phyloP scores from a whole-genome alignment of 495 filamentous ascomycete genomes.

The Diplogelasinospora grovesii region DNA sequence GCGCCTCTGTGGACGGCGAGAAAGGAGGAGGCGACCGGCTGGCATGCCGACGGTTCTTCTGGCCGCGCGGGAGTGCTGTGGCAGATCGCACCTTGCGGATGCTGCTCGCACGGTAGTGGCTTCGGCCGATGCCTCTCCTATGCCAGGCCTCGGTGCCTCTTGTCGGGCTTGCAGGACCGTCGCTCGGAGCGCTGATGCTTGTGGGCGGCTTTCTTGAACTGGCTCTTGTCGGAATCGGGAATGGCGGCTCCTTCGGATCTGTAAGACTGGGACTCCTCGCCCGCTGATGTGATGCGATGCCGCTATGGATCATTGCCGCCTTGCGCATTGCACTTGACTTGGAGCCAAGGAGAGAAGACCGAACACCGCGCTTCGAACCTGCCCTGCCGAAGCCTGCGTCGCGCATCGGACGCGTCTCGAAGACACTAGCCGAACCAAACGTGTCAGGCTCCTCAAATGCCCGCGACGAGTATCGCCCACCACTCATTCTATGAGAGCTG shows the following conservation, averaged over 20 bases:
- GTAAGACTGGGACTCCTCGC: conserved; percentile 68
- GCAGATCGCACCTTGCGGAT: conserved; percentile 83
- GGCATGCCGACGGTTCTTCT: conserved; percentile 40
- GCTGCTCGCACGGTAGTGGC: conserved; percentile 43
- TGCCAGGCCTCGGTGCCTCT: conserved; percentile 31
- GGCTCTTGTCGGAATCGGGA: conserved; percentile 82
- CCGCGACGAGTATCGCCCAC: conserved; percentile 19
- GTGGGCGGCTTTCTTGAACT: conserved; percentile 75
- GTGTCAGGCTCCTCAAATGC: conserved; percentile 15
- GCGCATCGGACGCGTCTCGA: conserved; percentile 19
- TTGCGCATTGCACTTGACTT: conserved; percentile 44
- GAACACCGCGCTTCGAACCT: conserved; percentile 25
- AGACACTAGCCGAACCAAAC: conserved; percentile 22
- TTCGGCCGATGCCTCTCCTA: conserved; percentile 33
- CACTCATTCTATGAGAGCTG: conserved; percentile 14
- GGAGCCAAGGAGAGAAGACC: conserved; percentile 23
- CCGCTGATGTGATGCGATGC: conserved; percentile 65
- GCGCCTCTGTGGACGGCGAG: conserved; percentile 56
- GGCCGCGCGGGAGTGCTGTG: conserved; percentile 53
- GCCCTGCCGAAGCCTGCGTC: conserved; percentile 25
- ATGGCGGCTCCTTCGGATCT: conserved; percentile 62
- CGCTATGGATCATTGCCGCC: conserved; percentile 70
- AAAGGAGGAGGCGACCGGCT: conserved; percentile 61
- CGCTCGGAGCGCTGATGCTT: conserved; percentile 58
- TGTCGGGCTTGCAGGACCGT: conserved; percentile 77